Evolutionary conservation across 768 basidiomycete genomes (phyloP).

Genomic region (Floccularia luteovirens): DNA sequence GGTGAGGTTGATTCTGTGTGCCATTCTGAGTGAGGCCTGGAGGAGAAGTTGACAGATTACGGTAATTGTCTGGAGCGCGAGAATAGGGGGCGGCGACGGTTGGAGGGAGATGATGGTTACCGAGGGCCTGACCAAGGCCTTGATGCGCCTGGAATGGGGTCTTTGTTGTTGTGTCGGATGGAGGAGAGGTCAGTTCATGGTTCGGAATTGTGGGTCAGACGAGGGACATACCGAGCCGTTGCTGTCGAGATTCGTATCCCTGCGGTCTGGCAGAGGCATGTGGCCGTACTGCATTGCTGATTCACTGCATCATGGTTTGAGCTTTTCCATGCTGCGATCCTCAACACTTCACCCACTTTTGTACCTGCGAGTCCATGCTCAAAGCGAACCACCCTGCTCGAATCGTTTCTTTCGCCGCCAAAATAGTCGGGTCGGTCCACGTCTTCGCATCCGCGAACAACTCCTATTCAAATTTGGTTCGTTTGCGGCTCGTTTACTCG

Average conservation of each 20-base stretch:
- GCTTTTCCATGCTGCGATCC: conserved; percentile 10
- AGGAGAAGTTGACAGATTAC: conserved; percentile 29
- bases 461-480: conserved; percentile 13
- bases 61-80: conserved; percentile 19
- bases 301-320: conserved; percentile 34
- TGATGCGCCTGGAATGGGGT: conserved; percentile 48
- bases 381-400: conserved; percentile 20
- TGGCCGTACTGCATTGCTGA: conserved; percentile 55
- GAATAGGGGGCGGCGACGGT: conserved; percentile 20
- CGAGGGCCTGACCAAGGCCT: conserved; percentile 57
- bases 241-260: conserved; percentile 50
- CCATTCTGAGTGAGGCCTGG: conserved; percentile 27
- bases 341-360: conserved; percentile 29
- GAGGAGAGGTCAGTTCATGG: conserved; percentile 17
- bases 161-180: too few species aligned
- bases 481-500: conserved; percentile 20
- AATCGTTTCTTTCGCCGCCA: conserved; percentile 9
- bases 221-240: conserved; percentile 48
- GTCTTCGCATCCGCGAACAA: neutral
- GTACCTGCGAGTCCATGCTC: conserved; percentile 27
- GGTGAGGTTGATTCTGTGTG: conserved; percentile 18
- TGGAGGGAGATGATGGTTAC: conserved; percentile 39
- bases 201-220: conserved; percentile 14
- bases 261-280: conserved; percentile 40
- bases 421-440: conserved; percentile 10